Evolutionary conservation across 2,329 filamentous ascomycete species (phyloP), one percentile per base, ranked within the genome.

Genomic region (Fusarium buxicola): DNA sequence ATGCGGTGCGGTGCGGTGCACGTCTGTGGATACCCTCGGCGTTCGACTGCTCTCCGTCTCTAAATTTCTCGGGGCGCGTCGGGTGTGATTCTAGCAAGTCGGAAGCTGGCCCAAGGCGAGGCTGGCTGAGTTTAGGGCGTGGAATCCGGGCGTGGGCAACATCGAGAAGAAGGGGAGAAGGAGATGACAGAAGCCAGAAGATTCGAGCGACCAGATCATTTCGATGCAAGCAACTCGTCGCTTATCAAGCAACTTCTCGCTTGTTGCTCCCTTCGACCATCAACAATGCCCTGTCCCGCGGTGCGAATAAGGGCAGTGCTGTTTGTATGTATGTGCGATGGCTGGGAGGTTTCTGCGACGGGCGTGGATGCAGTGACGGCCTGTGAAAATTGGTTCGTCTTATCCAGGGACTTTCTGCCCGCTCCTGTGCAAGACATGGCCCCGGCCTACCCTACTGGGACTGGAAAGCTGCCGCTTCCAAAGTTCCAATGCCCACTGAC

Each of bases 1-100:
- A 66, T 65, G 63, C 54, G 55, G 58, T 60, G 58, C 60, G 58
- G n/a, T n/a, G n/a, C n/a, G n/a, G 43, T 65, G 48, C 55, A 66
- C 51, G 46, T 49, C 30, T 63, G 58, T 47, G 63, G 63, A 46
- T 63, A 65, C 62, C 46, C 54, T 41, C 30, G 34, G 35, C 15
- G 47, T 39, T 65, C 45, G 27, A 53, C 39, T 46, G 44, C 36
- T 40, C 36, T 40, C 48, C 44, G 39, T 56, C 46, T 59, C 46
- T 32, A 31, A 56, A 59, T 54, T 40, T 58, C 30, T 38, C 49
- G 31, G 40, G 45, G 34, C 45, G 30, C 47, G 27, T 57, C 43
- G 28, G 40, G 46, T 11, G 35, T 58, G 44, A 28, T 10, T 49
- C 43, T 50, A 38, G 43, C 38, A 39, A 52, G 15, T 28, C 36